Evolutionary conservation across 108 stramenopile genomes (phyloP).

Genomic region (Stephanodiscus triporus): DNA sequence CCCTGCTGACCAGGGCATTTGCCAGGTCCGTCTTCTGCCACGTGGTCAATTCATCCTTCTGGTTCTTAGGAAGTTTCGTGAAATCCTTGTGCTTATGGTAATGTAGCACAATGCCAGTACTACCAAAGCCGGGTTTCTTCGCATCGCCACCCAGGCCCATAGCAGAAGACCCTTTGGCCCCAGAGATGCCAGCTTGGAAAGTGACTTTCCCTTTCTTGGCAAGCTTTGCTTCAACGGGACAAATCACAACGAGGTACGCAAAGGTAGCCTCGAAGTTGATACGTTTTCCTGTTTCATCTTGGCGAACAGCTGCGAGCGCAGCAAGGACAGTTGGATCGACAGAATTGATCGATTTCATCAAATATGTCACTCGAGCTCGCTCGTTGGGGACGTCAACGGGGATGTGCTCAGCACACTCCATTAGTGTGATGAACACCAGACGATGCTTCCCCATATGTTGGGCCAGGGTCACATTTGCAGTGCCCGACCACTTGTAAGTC

Average conservation of each 20-base stretch:
- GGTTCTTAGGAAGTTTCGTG: not conserved
- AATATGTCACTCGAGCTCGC: slow-evolving; percentile 1
- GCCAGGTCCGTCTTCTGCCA: not conserved
- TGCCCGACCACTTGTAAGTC: slow-evolving; percentile 24
- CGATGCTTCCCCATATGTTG: not conserved
- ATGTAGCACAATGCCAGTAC: not conserved
- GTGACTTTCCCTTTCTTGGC: not conserved
- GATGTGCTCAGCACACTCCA: slow-evolving; percentile 1
- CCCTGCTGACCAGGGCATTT: not conserved
- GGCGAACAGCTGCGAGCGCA: not conserved
- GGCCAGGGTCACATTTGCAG: not conserved
- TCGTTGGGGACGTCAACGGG: slow-evolving; percentile 1
- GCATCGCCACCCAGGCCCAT: too few relatives aligned
- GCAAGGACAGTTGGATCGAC: slow-evolving; percentile 1
- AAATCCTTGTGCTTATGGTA: slow-evolving; percentile 7
- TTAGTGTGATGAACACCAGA: not conserved
- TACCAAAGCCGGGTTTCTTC: not conserved
- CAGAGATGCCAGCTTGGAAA: not conserved
- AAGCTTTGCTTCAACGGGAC: not conserved
- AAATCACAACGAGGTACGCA: not conserved
- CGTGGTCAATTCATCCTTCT: too few relatives aligned
- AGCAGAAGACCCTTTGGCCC: not conserved
- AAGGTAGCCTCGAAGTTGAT: not conserved
- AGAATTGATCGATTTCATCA: not conserved
- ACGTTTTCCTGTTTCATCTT: slow-evolving; percentile 3